A percentile compares a stretch with the other conserved stretches of the same genome.
phyloP scores from a whole-genome alignment of 306 rosid genomes.

The Quercus suber region DNA sequence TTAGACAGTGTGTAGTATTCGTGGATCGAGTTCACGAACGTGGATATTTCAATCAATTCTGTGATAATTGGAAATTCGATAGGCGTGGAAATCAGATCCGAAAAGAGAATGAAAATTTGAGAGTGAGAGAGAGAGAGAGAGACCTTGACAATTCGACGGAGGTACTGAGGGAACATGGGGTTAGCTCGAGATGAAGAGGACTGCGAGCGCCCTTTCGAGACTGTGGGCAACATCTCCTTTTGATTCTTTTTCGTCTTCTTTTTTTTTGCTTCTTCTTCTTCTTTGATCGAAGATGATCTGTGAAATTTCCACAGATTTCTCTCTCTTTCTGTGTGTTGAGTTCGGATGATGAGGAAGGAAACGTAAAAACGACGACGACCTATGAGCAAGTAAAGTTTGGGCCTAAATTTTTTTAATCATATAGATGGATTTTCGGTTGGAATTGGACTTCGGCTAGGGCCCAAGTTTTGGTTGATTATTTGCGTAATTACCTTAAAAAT shows the following conservation, averaged over 20 bases:
- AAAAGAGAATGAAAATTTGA: background rate
- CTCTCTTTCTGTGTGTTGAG: conserved; percentile 20
- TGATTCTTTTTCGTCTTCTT: conserved; percentile 1
- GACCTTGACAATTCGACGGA: conserved; percentile 95
- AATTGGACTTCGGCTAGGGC: too few species aligned
- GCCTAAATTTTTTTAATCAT: background rate
- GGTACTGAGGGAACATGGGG: conserved; percentile 77
- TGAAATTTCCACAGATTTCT: conserved; percentile 17
- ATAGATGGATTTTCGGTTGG: too few species aligned
- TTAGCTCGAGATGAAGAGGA: conserved; percentile 84
- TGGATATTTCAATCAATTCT: background rate
- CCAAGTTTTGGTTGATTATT: too few species aligned
- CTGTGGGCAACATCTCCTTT: conserved; percentile 82
- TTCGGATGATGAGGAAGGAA: conserved; percentile 25
- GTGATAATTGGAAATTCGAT: background rate
- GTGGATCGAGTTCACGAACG: background rate
- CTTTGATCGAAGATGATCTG: conserved; percentile 38
- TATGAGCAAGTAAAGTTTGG: background rate
- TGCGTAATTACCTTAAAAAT: too few species aligned
- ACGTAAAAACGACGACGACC: conserved; percentile 20
- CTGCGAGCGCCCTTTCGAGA: conserved; percentile 76
- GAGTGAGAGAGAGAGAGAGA: background rate
- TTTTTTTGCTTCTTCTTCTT: conserved; percentile 8
- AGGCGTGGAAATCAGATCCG: conserved; percentile 46
- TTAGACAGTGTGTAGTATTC: background rate